phyloP scores from a whole-genome alignment of 371 early-diverging fungal species.

The Sporodiniella umbellata region DNA sequence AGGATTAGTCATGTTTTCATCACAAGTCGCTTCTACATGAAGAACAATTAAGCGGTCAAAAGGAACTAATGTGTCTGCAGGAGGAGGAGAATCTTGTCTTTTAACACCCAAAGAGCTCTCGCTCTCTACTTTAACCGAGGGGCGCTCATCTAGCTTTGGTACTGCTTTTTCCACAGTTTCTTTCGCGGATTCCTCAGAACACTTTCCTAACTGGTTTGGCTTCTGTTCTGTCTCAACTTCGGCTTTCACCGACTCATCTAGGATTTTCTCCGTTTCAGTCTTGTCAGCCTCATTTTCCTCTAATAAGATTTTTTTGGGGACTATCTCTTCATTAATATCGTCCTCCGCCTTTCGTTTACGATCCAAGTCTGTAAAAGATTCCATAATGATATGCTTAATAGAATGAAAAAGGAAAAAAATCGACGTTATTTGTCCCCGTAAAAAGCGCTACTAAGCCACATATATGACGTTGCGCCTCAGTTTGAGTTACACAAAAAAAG shows the following conservation, averaged over 20 bases:
- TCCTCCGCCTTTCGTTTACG: conserved; percentile 17
- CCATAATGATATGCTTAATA: background rate
- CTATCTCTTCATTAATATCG: conserved; percentile 1
- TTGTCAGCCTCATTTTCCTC: background rate
- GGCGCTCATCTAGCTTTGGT: background rate
- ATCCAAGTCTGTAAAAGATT: conserved; percentile 1
- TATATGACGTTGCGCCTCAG: background rate
- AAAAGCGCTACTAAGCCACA: background rate
- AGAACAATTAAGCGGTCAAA: conserved; percentile 65
- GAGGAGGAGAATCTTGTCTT: conserved; percentile 3
- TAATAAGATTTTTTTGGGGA: conserved; percentile 1
- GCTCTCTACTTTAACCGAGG: background rate
- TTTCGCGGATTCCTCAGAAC: background rate
- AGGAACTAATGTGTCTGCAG: conserved; percentile 29
- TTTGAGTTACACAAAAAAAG: too few relatives aligned
- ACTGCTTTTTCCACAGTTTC: background rate
- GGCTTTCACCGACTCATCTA: too few relatives aligned
- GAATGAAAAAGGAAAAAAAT: background rate
- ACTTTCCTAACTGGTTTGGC: background rate
- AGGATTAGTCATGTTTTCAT: conserved; percentile 65
- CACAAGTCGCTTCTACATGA: conserved; percentile 73
- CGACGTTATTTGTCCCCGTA: background rate
- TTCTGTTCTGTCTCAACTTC: background rate
- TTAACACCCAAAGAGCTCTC: background rate
- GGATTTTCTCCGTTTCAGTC: too few relatives aligned